A percentile compares a stretch with the other conserved stretches of the same genome.
Conservation (phyloP, 2,329 filamentous ascomycete genomes). For the Aspergillus transmontanensis region DNA sequence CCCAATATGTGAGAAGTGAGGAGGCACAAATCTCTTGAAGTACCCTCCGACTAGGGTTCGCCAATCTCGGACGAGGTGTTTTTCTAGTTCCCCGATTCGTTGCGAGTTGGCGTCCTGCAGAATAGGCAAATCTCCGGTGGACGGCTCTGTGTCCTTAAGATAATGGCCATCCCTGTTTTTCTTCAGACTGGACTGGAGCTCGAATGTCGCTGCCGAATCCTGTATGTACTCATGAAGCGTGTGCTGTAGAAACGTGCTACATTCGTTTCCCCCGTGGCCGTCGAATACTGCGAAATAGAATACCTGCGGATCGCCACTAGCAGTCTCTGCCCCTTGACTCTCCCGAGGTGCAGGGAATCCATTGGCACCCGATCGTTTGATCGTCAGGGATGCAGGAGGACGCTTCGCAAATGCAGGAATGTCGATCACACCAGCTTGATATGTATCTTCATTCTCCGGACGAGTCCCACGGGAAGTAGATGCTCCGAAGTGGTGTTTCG, state of each 20-base stretch:
- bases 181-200: slow-evolving; percentile 73
- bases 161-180: slow-evolving; percentile 29
- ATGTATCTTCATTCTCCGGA: slow-evolving; percentile 89
- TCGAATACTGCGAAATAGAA: slow-evolving; percentile 99
- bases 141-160: slow-evolving; percentile 17
- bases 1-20: slow-evolving; percentile 65
- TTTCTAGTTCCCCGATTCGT: slow-evolving; percentile 70
- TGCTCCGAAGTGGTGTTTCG: slow-evolving; percentile 94
- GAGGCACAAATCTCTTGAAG: slow-evolving; percentile 84
- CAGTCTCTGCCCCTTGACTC: slow-evolving; percentile 70
- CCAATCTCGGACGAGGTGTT: slow-evolving; percentile 73
- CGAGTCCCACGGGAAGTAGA: slow-evolving; percentile 77
- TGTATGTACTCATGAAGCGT: slow-evolving; percentile 88
- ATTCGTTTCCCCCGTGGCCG: slow-evolving; percentile 88
- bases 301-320: slow-evolving; percentile 87
- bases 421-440: slow-evolving; percentile 91
- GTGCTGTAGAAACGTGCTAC: slow-evolving; percentile 82
- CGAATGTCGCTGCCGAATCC: slow-evolving; percentile 73
- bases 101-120: slow-evolving; percentile 57
- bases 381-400: slow-evolving; percentile 66
- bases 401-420: slow-evolving; percentile 90
- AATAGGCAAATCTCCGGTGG: slow-evolving; percentile 46
- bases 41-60: slow-evolving; percentile 87
- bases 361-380: slow-evolving; percentile 29
- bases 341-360: slow-evolving; percentile 41